These are phyloP conservation scores for Cylindrotheca closterium DNA, from an alignment of 108 stramenopile species.

Conservation along the genomic window DNA sequence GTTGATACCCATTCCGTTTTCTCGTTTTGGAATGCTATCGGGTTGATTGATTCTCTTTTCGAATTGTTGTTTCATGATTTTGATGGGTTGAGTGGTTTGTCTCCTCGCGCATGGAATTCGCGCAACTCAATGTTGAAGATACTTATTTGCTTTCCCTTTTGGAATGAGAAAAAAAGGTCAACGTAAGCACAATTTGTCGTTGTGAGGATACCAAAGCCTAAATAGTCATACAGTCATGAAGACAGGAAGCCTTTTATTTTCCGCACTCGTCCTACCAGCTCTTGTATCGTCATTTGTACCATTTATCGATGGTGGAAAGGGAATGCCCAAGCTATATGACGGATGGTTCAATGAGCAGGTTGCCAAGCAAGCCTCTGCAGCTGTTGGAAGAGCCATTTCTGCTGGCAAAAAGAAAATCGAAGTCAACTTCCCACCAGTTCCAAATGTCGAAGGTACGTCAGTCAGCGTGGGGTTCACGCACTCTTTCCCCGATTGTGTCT, in stretches of 20 bases:
- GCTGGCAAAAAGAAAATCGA: slow-evolving; percentile 76
- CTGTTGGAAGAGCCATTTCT: slow-evolving; percentile 62
- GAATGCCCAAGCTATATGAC: slow-evolving; percentile 72
- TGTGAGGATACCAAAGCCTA: too few relatives aligned
- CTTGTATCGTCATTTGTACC: slow-evolving; percentile 41
- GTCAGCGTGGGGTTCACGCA: background rate
- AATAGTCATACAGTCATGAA: too few relatives aligned
- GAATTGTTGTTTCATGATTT: too few relatives aligned
- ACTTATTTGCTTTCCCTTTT: too few relatives aligned
- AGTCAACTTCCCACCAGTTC: slow-evolving; percentile 78
- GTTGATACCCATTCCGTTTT: background rate
- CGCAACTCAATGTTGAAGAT: too few relatives aligned
- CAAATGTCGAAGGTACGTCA: slow-evolving; percentile 63
- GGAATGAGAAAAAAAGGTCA: too few relatives aligned
- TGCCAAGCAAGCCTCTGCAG: slow-evolving; percentile 62
- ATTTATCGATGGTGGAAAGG: slow-evolving; percentile 71
- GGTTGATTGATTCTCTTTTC: too few relatives aligned
- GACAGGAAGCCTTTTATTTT: too few relatives aligned
- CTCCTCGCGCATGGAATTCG: too few relatives aligned
- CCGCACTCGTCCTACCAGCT: background rate
- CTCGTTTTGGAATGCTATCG: too few relatives aligned
- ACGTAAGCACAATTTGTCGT: too few relatives aligned
- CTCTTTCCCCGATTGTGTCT: background rate
- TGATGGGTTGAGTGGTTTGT: too few relatives aligned
- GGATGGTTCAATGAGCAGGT: slow-evolving; percentile 82